Conservation (phyloP, 2,329 filamentous ascomycete genomes). For the Domatiomyces globalis region DNA sequence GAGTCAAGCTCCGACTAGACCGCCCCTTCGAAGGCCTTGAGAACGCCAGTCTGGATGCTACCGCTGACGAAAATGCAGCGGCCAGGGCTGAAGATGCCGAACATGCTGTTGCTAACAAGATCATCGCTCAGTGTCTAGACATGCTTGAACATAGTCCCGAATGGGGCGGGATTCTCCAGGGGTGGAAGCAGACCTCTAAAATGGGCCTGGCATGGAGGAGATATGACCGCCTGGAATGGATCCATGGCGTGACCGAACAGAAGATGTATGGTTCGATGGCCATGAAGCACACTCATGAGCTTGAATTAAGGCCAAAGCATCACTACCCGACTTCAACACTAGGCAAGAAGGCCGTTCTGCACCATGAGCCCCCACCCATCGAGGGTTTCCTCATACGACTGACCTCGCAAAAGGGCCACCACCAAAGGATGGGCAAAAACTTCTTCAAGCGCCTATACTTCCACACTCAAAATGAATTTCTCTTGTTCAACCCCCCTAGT, state of each 20-base stretch:
- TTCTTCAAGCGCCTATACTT: slow-evolving; percentile 55
- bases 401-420: slow-evolving; percentile 47
- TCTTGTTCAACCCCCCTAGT: slow-evolving; percentile 48
- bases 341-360: slow-evolving; percentile 26
- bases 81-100: slow-evolving; percentile 32
- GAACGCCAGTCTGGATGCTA: slow-evolving; percentile 20
- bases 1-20: slow-evolving; percentile 43
- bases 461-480: slow-evolving; percentile 47
- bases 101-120: slow-evolving; percentile 40
- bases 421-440: slow-evolving; percentile 44
- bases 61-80: slow-evolving; percentile 31
- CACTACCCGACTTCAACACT: slow-evolving; percentile 45
- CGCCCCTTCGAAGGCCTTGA: slow-evolving; percentile 45
- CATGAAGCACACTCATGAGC: slow-evolving; percentile 51
- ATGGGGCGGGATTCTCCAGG: slow-evolving; percentile 44
- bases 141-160: slow-evolving; percentile 43
- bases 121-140: slow-evolving; percentile 44
- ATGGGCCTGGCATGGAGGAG: slow-evolving; percentile 56
- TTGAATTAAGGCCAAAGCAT: slow-evolving; percentile 50
- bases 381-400: slow-evolving; percentile 54
- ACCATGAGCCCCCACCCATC: slow-evolving; percentile 45
- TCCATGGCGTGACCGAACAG: slow-evolving; percentile 50
- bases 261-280: slow-evolving; percentile 57
- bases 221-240: slow-evolving; percentile 55
- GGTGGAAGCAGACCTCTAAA: slow-evolving; percentile 44